Conservation (phyloP, 2,329 filamentous ascomycete species). For the Xenosphaeropsis pyriputrescens region DNA sequence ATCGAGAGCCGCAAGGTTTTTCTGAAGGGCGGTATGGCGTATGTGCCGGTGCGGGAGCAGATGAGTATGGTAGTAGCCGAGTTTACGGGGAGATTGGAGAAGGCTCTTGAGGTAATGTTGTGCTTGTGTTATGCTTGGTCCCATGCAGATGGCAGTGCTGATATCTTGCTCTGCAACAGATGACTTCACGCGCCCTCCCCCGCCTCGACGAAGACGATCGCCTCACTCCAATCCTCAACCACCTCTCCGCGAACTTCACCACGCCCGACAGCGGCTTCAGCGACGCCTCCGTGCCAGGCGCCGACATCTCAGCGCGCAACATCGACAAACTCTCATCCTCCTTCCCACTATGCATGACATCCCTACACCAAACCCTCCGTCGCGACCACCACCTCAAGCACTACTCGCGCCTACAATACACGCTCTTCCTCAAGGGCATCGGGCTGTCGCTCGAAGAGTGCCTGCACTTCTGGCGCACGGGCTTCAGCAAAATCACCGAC, state of each 20-base stretch:
- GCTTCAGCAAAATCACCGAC: constrained; percentile 78
- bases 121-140: constrained; percentile 3
- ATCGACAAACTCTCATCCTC: constrained; percentile 68
- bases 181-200: constrained; percentile 82
- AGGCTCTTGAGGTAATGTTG: constrained; percentile 56
- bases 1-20: constrained; percentile 70
- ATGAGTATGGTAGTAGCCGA: constrained; percentile 79
- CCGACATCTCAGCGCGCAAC: constrained; percentile 62
- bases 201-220: constrained; percentile 94
- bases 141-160: too few species aligned
- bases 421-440: constrained; percentile 91
- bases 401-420: constrained; percentile 85
- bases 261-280: constrained; percentile 77
- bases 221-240: constrained; percentile 56
- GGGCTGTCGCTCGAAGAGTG: constrained; percentile 85
- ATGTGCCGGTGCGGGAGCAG: constrained; percentile 78
- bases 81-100: constrained; percentile 67
- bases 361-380: constrained; percentile 72
- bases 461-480: constrained; percentile 77
- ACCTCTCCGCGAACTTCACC: constrained; percentile 92
- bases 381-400: constrained; percentile 89
- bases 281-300: constrained; percentile 50
- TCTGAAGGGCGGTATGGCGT: constrained; percentile 70
- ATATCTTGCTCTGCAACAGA: too few species aligned
- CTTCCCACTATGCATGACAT: constrained; percentile 89